A percentile compares a stretch with the other conserved stretches of the same genome.
phyloP scores from a whole-genome alignment of 768 basidiomycete genomes.

The Lactarius trivialis region DNA sequence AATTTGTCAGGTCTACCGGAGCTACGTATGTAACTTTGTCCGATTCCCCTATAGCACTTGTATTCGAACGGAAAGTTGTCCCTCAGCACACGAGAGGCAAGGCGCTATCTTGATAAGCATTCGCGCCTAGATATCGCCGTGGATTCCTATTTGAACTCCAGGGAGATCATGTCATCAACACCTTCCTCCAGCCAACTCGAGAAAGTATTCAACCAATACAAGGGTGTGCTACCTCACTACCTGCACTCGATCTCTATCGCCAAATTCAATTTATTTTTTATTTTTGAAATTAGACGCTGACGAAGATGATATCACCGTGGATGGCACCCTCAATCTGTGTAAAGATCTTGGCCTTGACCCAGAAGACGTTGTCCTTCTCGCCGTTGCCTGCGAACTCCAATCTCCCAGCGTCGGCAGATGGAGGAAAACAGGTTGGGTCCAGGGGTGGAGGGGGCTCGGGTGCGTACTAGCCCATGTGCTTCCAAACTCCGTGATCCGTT shows the following conservation, averaged over 20 bases:
- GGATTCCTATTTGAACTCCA: conserved; percentile 65
- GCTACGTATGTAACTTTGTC: conserved; percentile 15
- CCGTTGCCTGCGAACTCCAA: conserved; percentile 75
- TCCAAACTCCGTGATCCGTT: neutral
- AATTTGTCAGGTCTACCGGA: conserved; percentile 17
- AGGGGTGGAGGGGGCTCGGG: conserved; percentile 75
- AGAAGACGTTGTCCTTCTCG: conserved; percentile 77
- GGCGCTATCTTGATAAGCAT: conserved; percentile 61
- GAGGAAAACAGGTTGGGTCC: conserved; percentile 63
- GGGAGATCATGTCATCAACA: conserved; percentile 24
- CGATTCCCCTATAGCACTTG: neutral
- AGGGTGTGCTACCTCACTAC: conserved; percentile 30
- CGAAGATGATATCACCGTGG: conserved; percentile 58
- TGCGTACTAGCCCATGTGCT: conserved; percentile 32
- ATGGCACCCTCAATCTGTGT: conserved; percentile 77
- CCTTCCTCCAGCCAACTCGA: conserved; percentile 33
- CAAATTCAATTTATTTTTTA: neutral
- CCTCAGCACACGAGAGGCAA: conserved; percentile 47
- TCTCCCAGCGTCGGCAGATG: conserved; percentile 70
- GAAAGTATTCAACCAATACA: conserved; percentile 39
- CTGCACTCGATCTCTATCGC: neutral
- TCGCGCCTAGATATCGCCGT: conserved; percentile 66
- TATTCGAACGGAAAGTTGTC: neutral
- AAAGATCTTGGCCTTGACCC: conserved; percentile 62
- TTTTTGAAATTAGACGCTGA: conserved; percentile 40